Base-by-base conservation (phyloP, 768 basidiomycete species). In the Pulveroboletus sp. region DNA sequence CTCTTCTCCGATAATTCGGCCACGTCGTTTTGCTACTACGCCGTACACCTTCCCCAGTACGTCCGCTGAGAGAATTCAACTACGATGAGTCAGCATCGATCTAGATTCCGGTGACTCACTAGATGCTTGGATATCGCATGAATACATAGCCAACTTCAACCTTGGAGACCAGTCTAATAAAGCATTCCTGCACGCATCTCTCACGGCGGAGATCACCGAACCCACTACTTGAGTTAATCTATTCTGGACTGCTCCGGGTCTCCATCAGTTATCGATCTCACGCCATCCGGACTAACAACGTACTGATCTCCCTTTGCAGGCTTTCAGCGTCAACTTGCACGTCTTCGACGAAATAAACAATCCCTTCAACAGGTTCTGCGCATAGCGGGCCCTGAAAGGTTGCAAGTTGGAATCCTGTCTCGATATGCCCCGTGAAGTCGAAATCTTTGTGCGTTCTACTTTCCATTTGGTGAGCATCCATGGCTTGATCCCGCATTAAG, bases 31-130 rank as follows among this genome's bases (percentile, higher is more conserved):
- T 0, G 95, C 85, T 5, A 98, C 89, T 17, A 98, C 96, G 9
- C 83, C 94, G 60, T 98, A 98, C 2, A 98, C 93, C 65, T 95
- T 98, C 3, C 96, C 96, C 43, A 99, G 77, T 0, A 98, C 96
- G 54, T 99, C 96, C 63, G 92, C 94, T 94, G 60, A 43, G 43
- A 39, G 34, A 20, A 43, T 49, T 34, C 24, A 17, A 27, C 23
- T 19, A 45, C 12, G 5, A 50, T 49, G 40, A 40, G 32, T 60
- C 19, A 64, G 46, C 37, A 39, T 45, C 44, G 41, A 22, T 36
- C 30, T 39, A 49, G 34, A 24, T 6, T 34, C 14, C 12, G 23
- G 37, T 27, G 13, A 76, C 90, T 63, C 65, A 97, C 94, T 91
- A 14, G 95, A 93, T 2, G 94, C 91, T 71, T 97, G 96, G 46